Evolutionary conservation across 164 flowering plant genomes (phyloP).

Genomic region (Kalanchoe fedtschenkoi): DNA sequence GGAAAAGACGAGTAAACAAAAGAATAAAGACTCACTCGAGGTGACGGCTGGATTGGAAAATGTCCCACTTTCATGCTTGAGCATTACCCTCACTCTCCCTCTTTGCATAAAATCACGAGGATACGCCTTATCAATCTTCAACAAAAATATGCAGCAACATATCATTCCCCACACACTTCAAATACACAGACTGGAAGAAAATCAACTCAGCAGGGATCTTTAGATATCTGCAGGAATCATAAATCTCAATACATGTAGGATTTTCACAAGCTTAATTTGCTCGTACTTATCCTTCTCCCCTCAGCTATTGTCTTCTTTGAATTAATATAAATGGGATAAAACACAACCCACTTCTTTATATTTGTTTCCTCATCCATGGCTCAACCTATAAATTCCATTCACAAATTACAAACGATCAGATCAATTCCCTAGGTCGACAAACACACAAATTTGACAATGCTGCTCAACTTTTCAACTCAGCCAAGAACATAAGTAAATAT

Average conservation of each 20-base stretch:
- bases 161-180: background rate
- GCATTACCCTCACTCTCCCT: conserved; percentile 79
- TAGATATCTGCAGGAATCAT: conserved; percentile 55
- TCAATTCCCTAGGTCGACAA: background rate
- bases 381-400: background rate
- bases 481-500: background rate
- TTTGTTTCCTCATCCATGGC: conserved; percentile 11
- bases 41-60: conserved; percentile 56
- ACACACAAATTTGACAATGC: background rate
- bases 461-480: background rate
- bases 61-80: conserved; percentile 74
- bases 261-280: conserved; percentile 81
- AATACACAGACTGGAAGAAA: background rate
- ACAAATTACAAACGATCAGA: background rate
- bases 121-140: conserved; percentile 81
- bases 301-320: conserved; percentile 86
- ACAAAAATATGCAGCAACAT: background rate
- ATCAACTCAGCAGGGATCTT: conserved; percentile 41
- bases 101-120: conserved; percentile 89
- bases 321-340: conserved; percentile 83
- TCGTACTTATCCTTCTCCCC: conserved; percentile 55
- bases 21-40: conserved; percentile 51
- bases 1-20: background rate
- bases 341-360: conserved; percentile 66
- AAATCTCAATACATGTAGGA: conserved; percentile 72